Conservation (phyloP, 768 basidiomycete species). For the Psilocybe cubensis region DNA sequence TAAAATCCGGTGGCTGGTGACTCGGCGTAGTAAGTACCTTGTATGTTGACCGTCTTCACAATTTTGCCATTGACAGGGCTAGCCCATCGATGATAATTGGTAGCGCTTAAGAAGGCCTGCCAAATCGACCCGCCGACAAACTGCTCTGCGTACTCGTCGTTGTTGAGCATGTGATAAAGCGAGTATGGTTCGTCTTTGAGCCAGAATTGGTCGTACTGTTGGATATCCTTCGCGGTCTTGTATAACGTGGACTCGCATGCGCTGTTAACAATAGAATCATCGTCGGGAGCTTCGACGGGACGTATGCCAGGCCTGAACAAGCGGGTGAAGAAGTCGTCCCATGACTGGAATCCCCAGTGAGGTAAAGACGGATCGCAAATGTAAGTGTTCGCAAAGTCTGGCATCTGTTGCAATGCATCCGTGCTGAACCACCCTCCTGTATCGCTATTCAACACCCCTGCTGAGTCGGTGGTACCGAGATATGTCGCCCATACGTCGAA, state of each 20-base stretch:
- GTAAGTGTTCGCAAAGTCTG: neutral
- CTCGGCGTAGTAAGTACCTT: conserved; percentile 1
- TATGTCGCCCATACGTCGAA: neutral
- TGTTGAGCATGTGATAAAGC: neutral
- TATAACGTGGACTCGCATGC: conserved; percentile 4
- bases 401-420: neutral
- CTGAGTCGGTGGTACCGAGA: neutral
- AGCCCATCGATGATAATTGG: conserved; percentile 2
- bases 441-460: neutral
- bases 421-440: neutral
- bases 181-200: conserved; percentile 3
- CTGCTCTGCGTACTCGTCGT: neutral
- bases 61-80: conserved; percentile 1
- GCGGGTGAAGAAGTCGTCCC: conserved; percentile 7
- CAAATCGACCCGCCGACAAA: conserved; percentile 1
- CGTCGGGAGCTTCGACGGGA: neutral
- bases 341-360: neutral
- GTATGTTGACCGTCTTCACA: neutral
- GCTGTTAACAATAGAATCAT: neutral
- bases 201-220: conserved; percentile 3
- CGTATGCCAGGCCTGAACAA: neutral
- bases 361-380: neutral
- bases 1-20: neutral
- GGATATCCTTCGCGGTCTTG: neutral
- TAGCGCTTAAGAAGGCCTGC: conserved; percentile 3